These are phyloP conservation scores for Aureobasidium sp. DNA, from an alignment of 2,329 filamentous ascomycete genomes.

Conservation along the genomic window DNA sequence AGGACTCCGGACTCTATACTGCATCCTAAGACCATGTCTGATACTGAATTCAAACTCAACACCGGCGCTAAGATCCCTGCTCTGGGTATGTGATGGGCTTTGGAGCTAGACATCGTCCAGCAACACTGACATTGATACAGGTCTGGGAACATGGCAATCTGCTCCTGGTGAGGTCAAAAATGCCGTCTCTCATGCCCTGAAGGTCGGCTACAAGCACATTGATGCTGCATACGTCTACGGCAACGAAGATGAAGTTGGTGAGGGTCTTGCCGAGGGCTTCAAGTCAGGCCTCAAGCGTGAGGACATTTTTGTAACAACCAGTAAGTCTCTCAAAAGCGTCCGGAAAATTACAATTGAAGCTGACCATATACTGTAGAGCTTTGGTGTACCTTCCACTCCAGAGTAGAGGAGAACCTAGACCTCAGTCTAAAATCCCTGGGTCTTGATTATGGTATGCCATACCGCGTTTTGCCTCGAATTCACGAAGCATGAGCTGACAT, in stretches of 20 bases:
- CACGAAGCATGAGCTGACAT: constrained; percentile 29
- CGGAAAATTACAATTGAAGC: too few species aligned
- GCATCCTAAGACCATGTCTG: constrained; percentile 22
- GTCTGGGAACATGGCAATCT: constrained; percentile 31
- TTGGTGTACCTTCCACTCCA: constrained; percentile 70
- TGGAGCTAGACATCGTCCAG: neutral
- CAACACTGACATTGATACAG: neutral
- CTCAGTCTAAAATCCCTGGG: constrained; percentile 66
- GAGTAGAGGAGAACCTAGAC: constrained; percentile 60
- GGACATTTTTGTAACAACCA: constrained; percentile 76
- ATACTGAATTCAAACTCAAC: constrained; percentile 28
- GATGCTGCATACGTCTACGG: constrained; percentile 70
- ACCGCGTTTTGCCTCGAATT: too few species aligned
- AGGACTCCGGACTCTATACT: constrained; percentile 21
- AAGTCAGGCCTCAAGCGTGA: constrained; percentile 59
- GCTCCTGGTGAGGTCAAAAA: constrained; percentile 38
- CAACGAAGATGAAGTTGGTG: constrained; percentile 76
- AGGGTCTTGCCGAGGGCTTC: constrained; percentile 67
- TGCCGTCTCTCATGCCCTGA: constrained; percentile 40
- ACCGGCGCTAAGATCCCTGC: constrained; percentile 31
- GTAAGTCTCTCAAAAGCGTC: neutral
- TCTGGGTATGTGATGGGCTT: constrained; percentile 18
- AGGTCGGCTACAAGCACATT: constrained; percentile 46
- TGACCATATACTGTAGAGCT: too few species aligned
- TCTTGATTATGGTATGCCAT: constrained; percentile 53